Base-by-base conservation (phyloP, 2,329 filamentous ascomycete genomes). In the Aureobasidium sp. region DNA sequence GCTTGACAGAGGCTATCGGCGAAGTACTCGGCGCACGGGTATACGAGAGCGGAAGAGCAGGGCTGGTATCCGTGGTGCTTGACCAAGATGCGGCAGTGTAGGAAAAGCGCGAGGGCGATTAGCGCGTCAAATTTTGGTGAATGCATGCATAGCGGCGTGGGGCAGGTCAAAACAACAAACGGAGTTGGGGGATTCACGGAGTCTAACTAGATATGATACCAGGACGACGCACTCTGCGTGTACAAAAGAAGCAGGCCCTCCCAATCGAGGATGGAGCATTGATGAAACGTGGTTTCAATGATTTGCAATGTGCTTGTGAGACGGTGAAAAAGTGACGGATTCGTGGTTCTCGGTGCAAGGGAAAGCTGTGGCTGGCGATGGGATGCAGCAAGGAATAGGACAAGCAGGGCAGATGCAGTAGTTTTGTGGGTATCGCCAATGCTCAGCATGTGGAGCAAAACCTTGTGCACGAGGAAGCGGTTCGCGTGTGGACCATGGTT, bases 241-340 rank as follows among this genome's bases (percentile, higher is more conserved):
- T 48, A 59, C 54, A 59, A 44, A 47, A 37, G 32, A 44, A 45
- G 53, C 39, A 57, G 30, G 39, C 29, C 5, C 39, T 57, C 53
- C 30, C 8, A 8, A 44, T 44, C 7, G 11, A 61, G 66, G 5
- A 62, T 57, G 25, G 65, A 66, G 10, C 63, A 65, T 53, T 65
- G 63, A 21, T 64, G 60, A n/a, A 69, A 63, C 65, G 61, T 71
- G 47, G 64, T 67, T 63, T 52, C 61, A n/a, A 65, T 44, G 30
- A 65, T 61, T n/a, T 67, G 67, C 49, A 66, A 65, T 21, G 66
- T 67, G 37, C 66, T 48, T 64, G 21, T 55, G 63, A 21, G 64
- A 66, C 4, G 13, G 8, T 75, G 42, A 74, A 72, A 59, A 55
- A 71, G 48, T 77, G 76, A 47, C 68, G 87, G 69, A 67, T 78